Evolutionary conservation across 108 stramenopile species (phyloP).

Genomic region (Skeletonema tropicum): DNA sequence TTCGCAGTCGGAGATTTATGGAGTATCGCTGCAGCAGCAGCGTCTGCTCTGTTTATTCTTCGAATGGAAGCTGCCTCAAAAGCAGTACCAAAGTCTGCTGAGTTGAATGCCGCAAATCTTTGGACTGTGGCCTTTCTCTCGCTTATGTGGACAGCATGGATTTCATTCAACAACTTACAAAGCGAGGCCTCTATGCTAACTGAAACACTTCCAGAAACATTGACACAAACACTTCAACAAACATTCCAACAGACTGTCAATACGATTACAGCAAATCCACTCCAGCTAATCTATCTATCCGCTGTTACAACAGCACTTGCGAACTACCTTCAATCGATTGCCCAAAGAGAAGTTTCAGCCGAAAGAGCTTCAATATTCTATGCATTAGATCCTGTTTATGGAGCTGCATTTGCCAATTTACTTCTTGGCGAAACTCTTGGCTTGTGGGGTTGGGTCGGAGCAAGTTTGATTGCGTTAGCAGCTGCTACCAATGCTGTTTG

Average conservation of each 20-base stretch:
- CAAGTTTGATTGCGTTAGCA: slow-evolving; percentile 72
- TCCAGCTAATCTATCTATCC: slow-evolving; percentile 77
- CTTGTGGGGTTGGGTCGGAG: slow-evolving; percentile 62
- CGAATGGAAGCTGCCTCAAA: slow-evolving; percentile 73
- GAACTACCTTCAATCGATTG: slow-evolving; percentile 82
- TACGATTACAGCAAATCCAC: slow-evolving; percentile 48
- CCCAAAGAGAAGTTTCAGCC: slow-evolving; percentile 71
- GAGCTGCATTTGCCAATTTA: slow-evolving; percentile 76
- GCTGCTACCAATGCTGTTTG: slow-evolving; percentile 79
- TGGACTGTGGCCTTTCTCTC: slow-evolving; percentile 63
- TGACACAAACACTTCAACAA: background rate
- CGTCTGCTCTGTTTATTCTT: slow-evolving; percentile 89
- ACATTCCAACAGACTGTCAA: slow-evolving; percentile 26
- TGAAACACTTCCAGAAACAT: background rate
- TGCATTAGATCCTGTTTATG: slow-evolving; percentile 91
- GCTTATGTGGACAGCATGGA: slow-evolving; percentile 51
- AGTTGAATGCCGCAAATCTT: slow-evolving; percentile 77
- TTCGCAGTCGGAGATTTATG: slow-evolving; percentile 78
- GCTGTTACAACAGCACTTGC: slow-evolving; percentile 75
- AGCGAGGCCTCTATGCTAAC: background rate
- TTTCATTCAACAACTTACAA: slow-evolving; percentile 10
- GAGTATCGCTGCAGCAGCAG: slow-evolving; percentile 82
- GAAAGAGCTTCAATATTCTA: slow-evolving; percentile 87
- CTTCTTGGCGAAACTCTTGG: slow-evolving; percentile 77
- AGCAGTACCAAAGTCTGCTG: slow-evolving; percentile 56